Conservation (phyloP, 805 yeast species). For the Pichia insulana region DNA sequence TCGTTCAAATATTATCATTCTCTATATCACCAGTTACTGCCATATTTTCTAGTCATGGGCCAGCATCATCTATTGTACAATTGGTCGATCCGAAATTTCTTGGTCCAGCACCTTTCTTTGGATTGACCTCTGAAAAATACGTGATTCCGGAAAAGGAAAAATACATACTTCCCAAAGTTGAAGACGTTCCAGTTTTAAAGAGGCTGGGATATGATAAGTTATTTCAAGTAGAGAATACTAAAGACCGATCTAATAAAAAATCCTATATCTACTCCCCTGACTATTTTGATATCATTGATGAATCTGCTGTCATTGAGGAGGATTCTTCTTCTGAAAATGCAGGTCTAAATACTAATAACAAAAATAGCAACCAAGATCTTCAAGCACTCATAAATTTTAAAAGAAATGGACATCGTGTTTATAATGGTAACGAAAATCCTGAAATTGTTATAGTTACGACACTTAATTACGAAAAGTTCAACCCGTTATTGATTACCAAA, state of each 20-base stretch:
- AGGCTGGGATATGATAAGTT: constrained; percentile 46
- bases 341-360: constrained; percentile 29
- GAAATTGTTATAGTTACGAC: constrained; percentile 71
- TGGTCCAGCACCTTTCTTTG: constrained; percentile 4
- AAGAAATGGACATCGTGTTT: constrained; percentile 56
- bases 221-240: constrained; percentile 39
- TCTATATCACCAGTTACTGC: neutral
- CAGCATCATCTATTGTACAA: constrained; percentile 3
- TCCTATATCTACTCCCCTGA: constrained; percentile 36
- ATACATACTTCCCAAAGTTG: constrained; percentile 67
- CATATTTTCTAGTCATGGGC: neutral
- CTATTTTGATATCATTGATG: constrained; percentile 27
- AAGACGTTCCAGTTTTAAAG: constrained; percentile 54
- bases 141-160: constrained; percentile 42
- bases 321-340: constrained; percentile 28
- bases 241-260: constrained; percentile 29
- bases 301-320: constrained; percentile 32
- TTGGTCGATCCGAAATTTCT: constrained; percentile 17
- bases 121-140: constrained; percentile 12
- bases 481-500: constrained; percentile 49
- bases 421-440: constrained; percentile 38
- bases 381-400: constrained; percentile 46
- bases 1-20: neutral
- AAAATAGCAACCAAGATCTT: constrained; percentile 7
- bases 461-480: constrained; percentile 63